phyloP scores from a whole-genome alignment of 208 protist genomes.

The Leishmania tarentolae region DNA sequence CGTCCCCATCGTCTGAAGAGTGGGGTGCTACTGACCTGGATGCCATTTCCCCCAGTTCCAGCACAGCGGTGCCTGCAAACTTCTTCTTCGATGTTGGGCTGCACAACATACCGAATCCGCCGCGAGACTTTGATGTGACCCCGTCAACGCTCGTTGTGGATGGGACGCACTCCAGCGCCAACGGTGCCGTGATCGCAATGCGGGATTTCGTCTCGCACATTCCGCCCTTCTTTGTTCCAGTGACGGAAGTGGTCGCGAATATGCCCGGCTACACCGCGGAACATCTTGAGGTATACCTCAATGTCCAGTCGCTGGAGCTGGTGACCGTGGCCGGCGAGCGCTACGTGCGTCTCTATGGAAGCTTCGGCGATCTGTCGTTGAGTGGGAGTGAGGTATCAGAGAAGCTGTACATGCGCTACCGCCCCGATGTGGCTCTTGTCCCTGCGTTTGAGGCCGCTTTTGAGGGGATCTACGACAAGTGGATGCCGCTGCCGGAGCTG shows the following conservation, averaged over 20 bases:
- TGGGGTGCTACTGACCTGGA: not conserved
- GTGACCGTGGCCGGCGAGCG: slow-evolving; percentile 52
- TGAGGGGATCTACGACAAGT: slow-evolving; percentile 54
- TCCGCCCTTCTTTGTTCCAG: slow-evolving; percentile 86
- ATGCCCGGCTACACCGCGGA: slow-evolving; percentile 91
- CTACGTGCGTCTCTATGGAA: slow-evolving; percentile 82
- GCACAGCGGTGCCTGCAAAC: slow-evolving; percentile 38
- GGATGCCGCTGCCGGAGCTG: slow-evolving; percentile 82
- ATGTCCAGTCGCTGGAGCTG: slow-evolving; percentile 62
- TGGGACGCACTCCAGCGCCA: slow-evolving; percentile 36
- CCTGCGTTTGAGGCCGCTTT: slow-evolving; percentile 57
- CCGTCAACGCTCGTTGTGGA: slow-evolving; percentile 39
- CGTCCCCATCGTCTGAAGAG: not conserved
- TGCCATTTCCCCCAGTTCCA: not conserved
- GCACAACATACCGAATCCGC: slow-evolving; percentile 56
- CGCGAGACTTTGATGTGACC: slow-evolving; percentile 75
- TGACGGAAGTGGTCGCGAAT: slow-evolving; percentile 54
- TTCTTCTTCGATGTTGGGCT: slow-evolving; percentile 87
- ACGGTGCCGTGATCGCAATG: slow-evolving; percentile 75
- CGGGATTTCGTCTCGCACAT: slow-evolving; percentile 77
- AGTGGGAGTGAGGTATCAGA: slow-evolving; percentile 66
- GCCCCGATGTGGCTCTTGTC: slow-evolving; percentile 44
- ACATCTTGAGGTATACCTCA: slow-evolving; percentile 78
- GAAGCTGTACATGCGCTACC: slow-evolving; percentile 50
- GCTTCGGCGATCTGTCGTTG: slow-evolving; percentile 64